Conservation (phyloP, 352 stramenopile species). For the Phytopythium helicoides region DNA sequence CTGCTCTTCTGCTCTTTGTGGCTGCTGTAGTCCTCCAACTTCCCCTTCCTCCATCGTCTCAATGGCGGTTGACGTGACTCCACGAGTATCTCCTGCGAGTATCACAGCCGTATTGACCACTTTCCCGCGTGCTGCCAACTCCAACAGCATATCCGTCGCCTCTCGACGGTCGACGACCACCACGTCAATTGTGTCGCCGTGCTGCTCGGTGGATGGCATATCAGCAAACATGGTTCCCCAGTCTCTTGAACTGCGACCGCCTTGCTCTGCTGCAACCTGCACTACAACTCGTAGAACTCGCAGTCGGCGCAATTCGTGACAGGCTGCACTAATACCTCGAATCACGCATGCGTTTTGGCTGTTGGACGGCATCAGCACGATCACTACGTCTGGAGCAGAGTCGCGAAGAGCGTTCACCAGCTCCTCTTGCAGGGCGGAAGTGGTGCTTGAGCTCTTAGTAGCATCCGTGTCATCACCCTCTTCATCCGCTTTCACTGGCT, state of each 20-base stretch:
- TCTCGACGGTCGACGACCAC: constrained; percentile 57
- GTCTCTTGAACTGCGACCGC: constrained; percentile 13
- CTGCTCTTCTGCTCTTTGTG: neutral
- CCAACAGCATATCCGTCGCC: constrained; percentile 65
- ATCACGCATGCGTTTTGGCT: constrained; percentile 54
- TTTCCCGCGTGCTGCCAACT: constrained; percentile 58
- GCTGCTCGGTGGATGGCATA: constrained; percentile 49
- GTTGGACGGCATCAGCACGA: constrained; percentile 64
- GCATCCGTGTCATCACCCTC: neutral
- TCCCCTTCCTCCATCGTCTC: constrained; percentile 7
- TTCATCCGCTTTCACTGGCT: neutral
- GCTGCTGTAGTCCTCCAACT: too few species aligned
- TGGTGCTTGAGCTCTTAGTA: neutral
- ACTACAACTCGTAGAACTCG: constrained; percentile 58
- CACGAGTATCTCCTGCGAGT: neutral
- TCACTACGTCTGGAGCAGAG: constrained; percentile 43
- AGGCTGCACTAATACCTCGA: constrained; percentile 42
- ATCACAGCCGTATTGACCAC: constrained; percentile 53
- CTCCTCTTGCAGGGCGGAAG: constrained; percentile 9
- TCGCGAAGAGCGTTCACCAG: constrained; percentile 27
- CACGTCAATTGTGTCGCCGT: constrained; percentile 65
- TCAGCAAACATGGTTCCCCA: constrained; percentile 48
- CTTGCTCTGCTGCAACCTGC: constrained; percentile 31
- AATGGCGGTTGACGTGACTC: constrained; percentile 11
- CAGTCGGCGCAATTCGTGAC: constrained; percentile 42